These are phyloP conservation scores for Apiotrichum akiyoshidainum DNA, from an alignment of 1,284 basidiomycete genomes.

Conservation along the genomic window DNA sequence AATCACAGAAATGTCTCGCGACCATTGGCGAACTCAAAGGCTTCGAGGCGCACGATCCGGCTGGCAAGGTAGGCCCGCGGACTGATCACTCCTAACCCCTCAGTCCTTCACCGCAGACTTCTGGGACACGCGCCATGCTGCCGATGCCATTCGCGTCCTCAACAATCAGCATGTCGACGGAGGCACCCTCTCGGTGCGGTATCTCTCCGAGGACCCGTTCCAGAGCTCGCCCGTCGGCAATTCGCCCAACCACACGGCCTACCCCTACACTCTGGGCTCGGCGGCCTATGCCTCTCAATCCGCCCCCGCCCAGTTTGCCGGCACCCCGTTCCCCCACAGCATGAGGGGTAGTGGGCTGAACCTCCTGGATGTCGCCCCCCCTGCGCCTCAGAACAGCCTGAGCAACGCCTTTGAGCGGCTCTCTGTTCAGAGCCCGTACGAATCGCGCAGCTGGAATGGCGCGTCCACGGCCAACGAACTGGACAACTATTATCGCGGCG, in stretches of 20 bases:
- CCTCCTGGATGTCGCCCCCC: neutral
- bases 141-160: conserved; percentile 25
- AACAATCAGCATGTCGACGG: conserved; percentile 19
- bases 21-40: conserved; percentile 25
- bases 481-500: neutral
- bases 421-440: neutral
- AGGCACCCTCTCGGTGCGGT: conserved; percentile 16
- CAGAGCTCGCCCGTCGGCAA: conserved; percentile 11
- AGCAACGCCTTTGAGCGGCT: neutral
- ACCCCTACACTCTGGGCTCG: conserved; percentile 23
- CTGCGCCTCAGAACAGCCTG: conserved; percentile 1
- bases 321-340: conserved; percentile 3
- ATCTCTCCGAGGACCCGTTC: conserved; percentile 13
- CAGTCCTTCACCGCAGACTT: conserved; percentile 41
- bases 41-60: conserved; percentile 21
- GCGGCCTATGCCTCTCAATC: conserved; percentile 14
- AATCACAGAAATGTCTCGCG: conserved; percentile 20
- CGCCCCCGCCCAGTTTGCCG: neutral
- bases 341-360: neutral
- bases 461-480: neutral
- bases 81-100: neutral
- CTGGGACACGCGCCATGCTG: conserved; percentile 38
- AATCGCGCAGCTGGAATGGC: no score
- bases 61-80: conserved; percentile 20
- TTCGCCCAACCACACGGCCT: neutral